Conservation (phyloP, 441 rosid genomes). For the Corymbia calophylla region DNA sequence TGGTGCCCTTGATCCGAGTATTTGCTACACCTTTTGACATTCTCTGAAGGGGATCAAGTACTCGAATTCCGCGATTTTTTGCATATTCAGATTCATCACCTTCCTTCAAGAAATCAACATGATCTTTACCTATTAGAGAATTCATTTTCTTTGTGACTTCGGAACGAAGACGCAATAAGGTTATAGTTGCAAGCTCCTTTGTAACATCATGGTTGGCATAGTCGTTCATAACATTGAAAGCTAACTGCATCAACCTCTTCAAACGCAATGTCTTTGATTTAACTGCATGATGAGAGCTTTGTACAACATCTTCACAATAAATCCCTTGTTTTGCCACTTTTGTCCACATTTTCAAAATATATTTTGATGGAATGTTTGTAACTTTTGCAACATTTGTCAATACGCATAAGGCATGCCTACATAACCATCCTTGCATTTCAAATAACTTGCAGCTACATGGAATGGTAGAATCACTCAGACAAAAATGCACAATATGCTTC, state of each 20-base stretch:
- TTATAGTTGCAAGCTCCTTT: not conserved
- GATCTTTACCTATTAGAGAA: fast-evolving
- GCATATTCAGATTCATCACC: not conserved
- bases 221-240: fast-evolving
- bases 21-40: not conserved
- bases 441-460: not conserved
- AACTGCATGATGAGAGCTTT: not conserved
- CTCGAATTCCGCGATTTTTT: not conserved
- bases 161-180: fast-evolving
- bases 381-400: not conserved
- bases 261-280: not conserved
- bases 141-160: not conserved
- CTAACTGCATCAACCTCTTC: not conserved
- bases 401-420: not conserved
- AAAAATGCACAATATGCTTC: not conserved
- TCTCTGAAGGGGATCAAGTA: not conserved
- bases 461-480: not conserved
- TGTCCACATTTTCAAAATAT: not conserved
- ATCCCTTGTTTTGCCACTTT: not conserved
- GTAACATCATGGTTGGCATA: not conserved
- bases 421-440: not conserved
- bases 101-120: not conserved
- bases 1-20: not conserved
- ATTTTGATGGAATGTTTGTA: not conserved
- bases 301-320: not conserved